phyloP scores from a whole-genome alignment of 495 filamentous ascomycete species.

The Pseudotulostoma volvatum region DNA sequence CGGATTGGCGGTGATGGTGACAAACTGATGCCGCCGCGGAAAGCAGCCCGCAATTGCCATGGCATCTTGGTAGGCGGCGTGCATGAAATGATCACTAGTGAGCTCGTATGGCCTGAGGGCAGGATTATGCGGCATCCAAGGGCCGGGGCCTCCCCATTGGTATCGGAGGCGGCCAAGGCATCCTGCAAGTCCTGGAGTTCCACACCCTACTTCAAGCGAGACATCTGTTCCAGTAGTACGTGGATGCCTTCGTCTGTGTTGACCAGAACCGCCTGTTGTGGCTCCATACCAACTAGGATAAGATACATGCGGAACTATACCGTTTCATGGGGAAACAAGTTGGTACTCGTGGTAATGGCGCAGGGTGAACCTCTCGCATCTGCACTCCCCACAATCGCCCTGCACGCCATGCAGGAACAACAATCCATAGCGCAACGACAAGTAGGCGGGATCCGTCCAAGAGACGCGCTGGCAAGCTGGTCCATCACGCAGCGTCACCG shows the following conservation, averaged over 20 bases:
- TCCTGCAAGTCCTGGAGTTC: neutral
- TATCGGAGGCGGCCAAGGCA: neutral
- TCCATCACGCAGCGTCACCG: neutral
- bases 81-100: too few relatives aligned
- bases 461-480: too few relatives aligned
- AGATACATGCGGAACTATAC: neutral
- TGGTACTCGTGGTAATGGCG: neutral
- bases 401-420: neutral
- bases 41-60: neutral
- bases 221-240: neutral
- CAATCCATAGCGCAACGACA: neutral
- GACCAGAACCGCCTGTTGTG: neutral
- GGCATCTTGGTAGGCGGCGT: neutral
- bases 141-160: neutral
- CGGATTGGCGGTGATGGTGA: neutral
- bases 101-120: too few relatives aligned
- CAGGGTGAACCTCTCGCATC: neutral
- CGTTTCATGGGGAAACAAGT: neutral
- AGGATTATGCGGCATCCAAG: neutral
- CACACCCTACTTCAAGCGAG: neutral
- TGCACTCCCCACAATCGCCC: neutral
- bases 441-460: too few relatives aligned
- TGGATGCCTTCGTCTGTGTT: neutral
- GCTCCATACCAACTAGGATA: neutral
- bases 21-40: neutral